Conservation (phyloP, 202 grass and related monocot genomes). For the Panicum hallii region DNA sequence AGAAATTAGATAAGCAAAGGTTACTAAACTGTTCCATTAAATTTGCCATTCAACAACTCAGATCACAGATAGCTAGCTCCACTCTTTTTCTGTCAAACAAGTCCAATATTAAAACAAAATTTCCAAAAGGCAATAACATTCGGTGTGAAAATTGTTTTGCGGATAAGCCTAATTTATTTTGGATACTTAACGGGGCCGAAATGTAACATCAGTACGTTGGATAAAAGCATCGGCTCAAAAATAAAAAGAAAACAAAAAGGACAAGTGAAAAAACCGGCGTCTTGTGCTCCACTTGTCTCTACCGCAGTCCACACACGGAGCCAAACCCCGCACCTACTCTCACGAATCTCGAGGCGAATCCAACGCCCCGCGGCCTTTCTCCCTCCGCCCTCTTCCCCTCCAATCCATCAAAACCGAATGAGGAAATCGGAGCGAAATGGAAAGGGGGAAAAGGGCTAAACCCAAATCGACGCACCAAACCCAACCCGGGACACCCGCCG, state of each 20-base stretch:
- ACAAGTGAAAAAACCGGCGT: slow-evolving; percentile 25
- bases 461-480: slow-evolving; percentile 64
- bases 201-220: neutral
- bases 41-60: neutral
- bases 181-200: neutral
- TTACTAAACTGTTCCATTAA: neutral
- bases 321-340: neutral
- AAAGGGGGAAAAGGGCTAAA: slow-evolving; percentile 37
- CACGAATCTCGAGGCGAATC: slow-evolving; percentile 51
- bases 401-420: slow-evolving; percentile 30
- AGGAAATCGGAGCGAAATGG: slow-evolving; percentile 22
- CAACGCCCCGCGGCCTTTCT: neutral
- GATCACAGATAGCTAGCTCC: neutral
- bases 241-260: neutral
- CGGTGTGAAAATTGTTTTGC: neutral
- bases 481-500: slow-evolving; percentile 26
- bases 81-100: neutral
- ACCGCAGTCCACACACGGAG: slow-evolving; percentile 28
- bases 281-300: slow-evolving; percentile 49
- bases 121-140: neutral
- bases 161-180: neutral
- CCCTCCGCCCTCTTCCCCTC: neutral
- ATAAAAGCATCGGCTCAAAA: neutral
- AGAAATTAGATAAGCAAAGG: neutral
- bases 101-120: too few species aligned